Evolutionary conservation across 2,329 filamentous ascomycete genomes (phyloP).

Genomic region (Colletotrichum australisinense): DNA sequence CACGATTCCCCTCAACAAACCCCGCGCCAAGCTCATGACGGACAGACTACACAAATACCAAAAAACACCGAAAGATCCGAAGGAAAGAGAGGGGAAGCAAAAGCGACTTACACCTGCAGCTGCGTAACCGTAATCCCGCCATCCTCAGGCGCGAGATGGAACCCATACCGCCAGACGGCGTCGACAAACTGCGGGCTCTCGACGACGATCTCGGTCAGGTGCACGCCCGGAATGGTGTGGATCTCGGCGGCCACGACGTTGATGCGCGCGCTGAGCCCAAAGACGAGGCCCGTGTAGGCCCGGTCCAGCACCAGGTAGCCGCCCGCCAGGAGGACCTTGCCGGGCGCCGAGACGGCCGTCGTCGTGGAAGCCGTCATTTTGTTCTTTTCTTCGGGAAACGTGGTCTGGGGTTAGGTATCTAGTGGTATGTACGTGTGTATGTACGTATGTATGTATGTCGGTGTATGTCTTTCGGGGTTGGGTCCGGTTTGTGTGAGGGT

Average conservation of each 20-base stretch:
- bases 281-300: conserved; percentile 80
- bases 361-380: conserved; percentile 43
- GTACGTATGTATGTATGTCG: not conserved
- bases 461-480: not conserved
- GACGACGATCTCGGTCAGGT: conserved; percentile 81
- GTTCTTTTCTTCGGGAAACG: not conserved
- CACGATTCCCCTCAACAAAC: not conserved
- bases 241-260: conserved; percentile 71
- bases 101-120: conserved; percentile 75
- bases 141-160: conserved; percentile 74
- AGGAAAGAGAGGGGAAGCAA: conserved; percentile 14
- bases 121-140: conserved; percentile 88
- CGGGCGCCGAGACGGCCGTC: conserved; percentile 85
- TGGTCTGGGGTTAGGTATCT: no score
- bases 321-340: conserved; percentile 94
- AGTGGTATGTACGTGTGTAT: no score
- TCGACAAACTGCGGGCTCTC: conserved; percentile 91
- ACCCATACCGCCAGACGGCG: conserved; percentile 89
- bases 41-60: not conserved
- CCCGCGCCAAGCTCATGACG: not conserved
- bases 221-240: conserved; percentile 67
- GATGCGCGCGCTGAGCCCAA: conserved; percentile 76
- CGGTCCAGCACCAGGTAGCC: conserved; percentile 96
- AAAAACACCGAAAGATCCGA: not conserved
- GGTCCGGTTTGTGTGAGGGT: not conserved